Evolutionary conservation across 768 basidiomycete genomes (phyloP).

Genomic region (Sporobolomyces roseus): DNA sequence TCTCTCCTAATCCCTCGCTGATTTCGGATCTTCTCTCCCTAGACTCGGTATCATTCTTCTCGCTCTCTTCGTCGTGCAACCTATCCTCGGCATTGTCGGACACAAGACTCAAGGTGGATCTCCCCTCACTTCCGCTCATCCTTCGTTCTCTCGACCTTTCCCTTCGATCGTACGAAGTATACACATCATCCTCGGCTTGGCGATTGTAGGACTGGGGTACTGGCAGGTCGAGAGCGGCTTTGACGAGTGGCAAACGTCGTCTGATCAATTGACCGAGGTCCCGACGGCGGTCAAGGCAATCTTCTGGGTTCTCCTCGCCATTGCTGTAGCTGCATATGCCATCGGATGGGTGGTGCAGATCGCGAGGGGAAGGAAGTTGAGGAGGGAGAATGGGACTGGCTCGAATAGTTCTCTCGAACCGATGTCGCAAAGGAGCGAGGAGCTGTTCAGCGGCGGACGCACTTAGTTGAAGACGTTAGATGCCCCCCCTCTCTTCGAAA

Average conservation of each 20-base stretch:
- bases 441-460: too few relatives aligned
- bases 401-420: too few relatives aligned
- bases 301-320: constrained; percentile 7
- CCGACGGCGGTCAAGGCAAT: constrained; percentile 6
- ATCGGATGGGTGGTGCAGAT: neutral
- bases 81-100: constrained; percentile 13
- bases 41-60: constrained; percentile 31
- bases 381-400: too few relatives aligned
- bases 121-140: constrained; percentile 12
- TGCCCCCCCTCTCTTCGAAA: too few relatives aligned
- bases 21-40: too few relatives aligned
- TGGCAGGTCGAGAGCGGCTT: constrained; percentile 8
- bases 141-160: constrained; percentile 6
- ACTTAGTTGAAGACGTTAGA: too few relatives aligned
- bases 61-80: constrained; percentile 24
- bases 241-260: constrained; percentile 7
- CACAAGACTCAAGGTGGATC: constrained; percentile 5
- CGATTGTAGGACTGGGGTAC: constrained; percentile 10
- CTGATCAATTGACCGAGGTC: neutral
- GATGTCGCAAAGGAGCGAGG: too few relatives aligned
- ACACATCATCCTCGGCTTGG: constrained; percentile 27
- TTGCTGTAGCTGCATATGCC: constrained; percentile 4
- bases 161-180: constrained; percentile 13
- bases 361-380: neutral
- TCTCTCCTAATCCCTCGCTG: too few relatives aligned